Percentiles rank a stretch among this genome's conserved stretches.
Evolutionary conservation across 495 filamentous ascomycete species (phyloP).

Genomic region (Bathelium albidoporum): DNA sequence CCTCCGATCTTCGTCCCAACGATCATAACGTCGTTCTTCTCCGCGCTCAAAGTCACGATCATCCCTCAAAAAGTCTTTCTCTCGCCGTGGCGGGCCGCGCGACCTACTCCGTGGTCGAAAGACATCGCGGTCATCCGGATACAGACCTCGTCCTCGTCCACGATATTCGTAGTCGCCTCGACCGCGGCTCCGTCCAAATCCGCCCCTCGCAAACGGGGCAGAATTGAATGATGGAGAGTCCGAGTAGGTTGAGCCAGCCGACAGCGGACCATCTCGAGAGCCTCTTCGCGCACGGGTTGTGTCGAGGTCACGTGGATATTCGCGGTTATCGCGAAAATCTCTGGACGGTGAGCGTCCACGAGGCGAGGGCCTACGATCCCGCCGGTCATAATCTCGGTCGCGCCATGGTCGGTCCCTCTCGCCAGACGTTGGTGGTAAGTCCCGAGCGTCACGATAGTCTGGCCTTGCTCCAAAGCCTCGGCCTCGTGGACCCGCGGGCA

Average conservation of each 20-base stretch:
- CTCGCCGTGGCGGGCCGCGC: conserved; percentile 21
- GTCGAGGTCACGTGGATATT: conserved; percentile 33
- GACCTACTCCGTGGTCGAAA: conserved; percentile 56
- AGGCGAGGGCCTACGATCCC: conserved; percentile 40
- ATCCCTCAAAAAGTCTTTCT: conserved; percentile 24
- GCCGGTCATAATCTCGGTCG: conserved; percentile 36
- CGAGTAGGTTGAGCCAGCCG: conserved; percentile 56
- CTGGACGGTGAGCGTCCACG: conserved; percentile 21
- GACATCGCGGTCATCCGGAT: conserved; percentile 53
- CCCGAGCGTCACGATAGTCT: conserved; percentile 21
- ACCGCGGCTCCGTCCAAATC: conserved; percentile 50
- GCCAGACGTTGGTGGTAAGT: conserved; percentile 21
- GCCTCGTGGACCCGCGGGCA: conserved; percentile 8
- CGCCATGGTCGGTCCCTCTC: conserved; percentile 21
- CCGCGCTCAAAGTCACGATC: conserved; percentile 28
- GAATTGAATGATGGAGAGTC: conserved; percentile 49
- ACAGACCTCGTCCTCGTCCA: conserved; percentile 40
- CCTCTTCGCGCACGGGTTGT: conserved; percentile 43
- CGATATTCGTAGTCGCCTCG: conserved; percentile 55
- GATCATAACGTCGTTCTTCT: conserved; percentile 27
- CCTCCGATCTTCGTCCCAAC: conserved; percentile 50
- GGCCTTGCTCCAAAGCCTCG: conserved; percentile 5
- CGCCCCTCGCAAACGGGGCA: conserved; percentile 43
- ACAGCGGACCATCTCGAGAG: conserved; percentile 53
- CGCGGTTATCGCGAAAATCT: conserved; percentile 23